Evolutionary conservation across 192 early-diverging fungal species (phyloP).

Genomic region (Coemansia sp.): DNA sequence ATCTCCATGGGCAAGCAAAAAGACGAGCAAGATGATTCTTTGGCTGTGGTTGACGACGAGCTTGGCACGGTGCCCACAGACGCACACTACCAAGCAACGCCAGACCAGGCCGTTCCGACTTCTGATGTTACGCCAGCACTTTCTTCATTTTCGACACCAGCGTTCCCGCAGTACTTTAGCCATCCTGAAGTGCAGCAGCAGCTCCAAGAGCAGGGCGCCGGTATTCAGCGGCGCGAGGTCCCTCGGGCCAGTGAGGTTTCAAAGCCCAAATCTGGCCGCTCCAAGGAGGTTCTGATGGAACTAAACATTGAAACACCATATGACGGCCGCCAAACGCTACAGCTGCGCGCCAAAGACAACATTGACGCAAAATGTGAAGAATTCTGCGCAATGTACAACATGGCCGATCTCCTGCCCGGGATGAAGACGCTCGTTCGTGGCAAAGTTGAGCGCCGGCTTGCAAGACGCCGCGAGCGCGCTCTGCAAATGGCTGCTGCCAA

Average conservation of each 20-base stretch:
- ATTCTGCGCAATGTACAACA: constrained; percentile 34
- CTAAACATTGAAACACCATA: constrained; percentile 50
- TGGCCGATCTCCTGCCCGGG: constrained; percentile 43
- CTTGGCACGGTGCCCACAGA: constrained; percentile 7
- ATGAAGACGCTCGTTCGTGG: constrained; percentile 49
- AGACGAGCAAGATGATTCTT: background rate
- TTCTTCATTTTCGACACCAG: constrained; percentile 32
- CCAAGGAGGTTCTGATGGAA: constrained; percentile 50
- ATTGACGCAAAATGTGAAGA: constrained; percentile 35
- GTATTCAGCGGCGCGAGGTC: constrained; percentile 23
- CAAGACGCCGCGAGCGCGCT: constrained; percentile 45
- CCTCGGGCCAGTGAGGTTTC: constrained; percentile 27
- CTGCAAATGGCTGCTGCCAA: constrained; percentile 32
- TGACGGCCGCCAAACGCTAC: constrained; percentile 38
- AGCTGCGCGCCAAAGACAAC: constrained; percentile 37
- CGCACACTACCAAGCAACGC: constrained; percentile 2
- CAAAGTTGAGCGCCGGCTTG: constrained; percentile 48
- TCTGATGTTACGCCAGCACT: background rate
- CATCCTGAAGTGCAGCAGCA: constrained; percentile 21
- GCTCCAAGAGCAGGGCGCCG: constrained; percentile 20
- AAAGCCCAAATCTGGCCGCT: constrained; percentile 10
- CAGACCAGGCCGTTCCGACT: background rate
- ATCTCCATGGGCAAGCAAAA: constrained; percentile 35
- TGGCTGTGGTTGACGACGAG: constrained; percentile 3
- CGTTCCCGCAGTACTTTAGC: constrained; percentile 50